Evolutionary conservation across 2,329 filamentous ascomycete genomes (phyloP).

Genomic region (Trichoderma harzianum): DNA sequence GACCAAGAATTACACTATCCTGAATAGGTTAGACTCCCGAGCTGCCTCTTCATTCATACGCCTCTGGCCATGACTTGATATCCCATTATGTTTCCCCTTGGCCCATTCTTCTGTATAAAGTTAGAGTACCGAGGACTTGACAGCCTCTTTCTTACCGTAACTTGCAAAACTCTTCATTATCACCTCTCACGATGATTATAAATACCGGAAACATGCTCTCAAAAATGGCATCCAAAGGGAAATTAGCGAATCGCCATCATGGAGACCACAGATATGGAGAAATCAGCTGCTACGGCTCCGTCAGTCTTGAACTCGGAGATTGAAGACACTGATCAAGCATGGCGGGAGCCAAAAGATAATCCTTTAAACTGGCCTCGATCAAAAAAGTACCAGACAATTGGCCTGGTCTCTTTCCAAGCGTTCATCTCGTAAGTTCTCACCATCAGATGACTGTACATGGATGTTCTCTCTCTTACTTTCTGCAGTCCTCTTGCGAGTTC

Average conservation of each 20-base stretch:
- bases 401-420: background rate
- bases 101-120: background rate
- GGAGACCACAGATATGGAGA: background rate
- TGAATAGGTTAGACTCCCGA: background rate
- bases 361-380: background rate
- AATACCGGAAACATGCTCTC: background rate
- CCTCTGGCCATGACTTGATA: background rate
- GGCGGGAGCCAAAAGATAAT: background rate
- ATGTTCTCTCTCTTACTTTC: background rate
- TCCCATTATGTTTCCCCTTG: background rate
- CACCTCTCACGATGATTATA: background rate
- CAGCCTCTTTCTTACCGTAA: background rate
- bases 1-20: background rate
- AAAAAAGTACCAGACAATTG: background rate
- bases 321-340: background rate
- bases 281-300: background rate
- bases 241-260: background rate
- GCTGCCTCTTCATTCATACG: background rate
- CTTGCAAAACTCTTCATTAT: background rate
- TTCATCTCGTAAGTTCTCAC: background rate
- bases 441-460: background rate
- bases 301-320: background rate
- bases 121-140: background rate
- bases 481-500: conserved; percentile 1
- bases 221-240: background rate